phyloP scores from a whole-genome alignment of 2,329 filamentous ascomycete species.

The Cytospora paraplurivora region DNA sequence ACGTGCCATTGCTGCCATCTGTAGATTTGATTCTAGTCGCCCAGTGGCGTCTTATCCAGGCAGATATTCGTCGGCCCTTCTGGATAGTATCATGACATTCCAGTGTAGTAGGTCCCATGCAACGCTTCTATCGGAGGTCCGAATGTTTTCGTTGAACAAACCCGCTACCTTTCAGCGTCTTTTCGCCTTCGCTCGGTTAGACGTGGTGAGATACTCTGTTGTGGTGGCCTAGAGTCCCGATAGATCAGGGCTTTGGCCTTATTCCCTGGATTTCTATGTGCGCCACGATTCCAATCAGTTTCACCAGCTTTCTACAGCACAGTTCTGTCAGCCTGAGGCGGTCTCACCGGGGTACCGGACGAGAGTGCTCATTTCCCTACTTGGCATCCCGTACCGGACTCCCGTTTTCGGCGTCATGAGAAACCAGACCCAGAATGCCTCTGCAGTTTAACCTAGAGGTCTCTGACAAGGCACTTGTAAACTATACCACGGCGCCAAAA shows the following conservation, averaged over 20 bases:
- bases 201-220: not conserved
- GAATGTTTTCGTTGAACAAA: not conserved
- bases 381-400: not conserved
- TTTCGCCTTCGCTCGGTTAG: not conserved
- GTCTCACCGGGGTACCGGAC: not conserved
- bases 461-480: not conserved
- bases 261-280: not conserved
- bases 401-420: not conserved
- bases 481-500: not conserved
- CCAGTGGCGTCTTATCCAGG: no score
- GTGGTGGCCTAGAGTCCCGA: not conserved
- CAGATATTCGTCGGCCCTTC: no score
- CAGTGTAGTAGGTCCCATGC: conserved; percentile 11
- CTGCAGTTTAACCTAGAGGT: not conserved
- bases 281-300: not conserved
- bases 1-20: not conserved
- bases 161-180: no score
- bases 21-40: no score
- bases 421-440: not conserved
- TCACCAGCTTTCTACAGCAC: not conserved
- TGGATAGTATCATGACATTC: conserved; percentile 5
- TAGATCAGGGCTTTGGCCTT: conserved; percentile 1
- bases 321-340: not conserved
- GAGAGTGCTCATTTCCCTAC: not conserved
- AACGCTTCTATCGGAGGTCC: conserved; percentile 21